Evolutionary conservation across 805 yeast genomes (phyloP), one percentile per base, ranked within the genome.

Genomic region (Wickerhamomyces silvicola): DNA sequence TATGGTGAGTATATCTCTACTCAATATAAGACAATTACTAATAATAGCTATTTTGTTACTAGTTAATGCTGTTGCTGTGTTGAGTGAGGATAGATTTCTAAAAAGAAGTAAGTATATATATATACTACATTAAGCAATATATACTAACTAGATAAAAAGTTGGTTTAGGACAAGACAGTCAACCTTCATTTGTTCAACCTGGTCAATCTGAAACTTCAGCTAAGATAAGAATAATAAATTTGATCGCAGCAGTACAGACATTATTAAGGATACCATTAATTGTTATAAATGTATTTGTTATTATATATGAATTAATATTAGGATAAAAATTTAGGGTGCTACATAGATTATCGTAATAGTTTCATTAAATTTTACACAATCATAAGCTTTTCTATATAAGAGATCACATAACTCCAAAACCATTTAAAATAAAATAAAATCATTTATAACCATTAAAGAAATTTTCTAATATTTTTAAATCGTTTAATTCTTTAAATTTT

Each of bases 71-170:
- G 71, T 83, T 18, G 92, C 92, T 0, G 79, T 83, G 22, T 67
- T 83, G 32, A 81, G 81, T 52, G 94, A 83, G 46, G 92, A 83
- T 48, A 62, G 94, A 37, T 83, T 83, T 48, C 62, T 83, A 37
- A 77, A 78, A 46, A 64, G 94, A 59, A 72, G 70, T 64, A 50
- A 35, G 68, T 55, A 17, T 10, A 5, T 14, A 7, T 8, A 10
- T 17, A 20, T 7, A 17, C n/a, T 21, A 20, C 14, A 4, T 15
- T 20, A 26, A 4, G 7, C 15, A 13, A 14, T 14, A 7, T 59
- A 20, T 23, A 30, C 41, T 22, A 31, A 25, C 37, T 8, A 57
- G 49, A 42, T 38, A 56, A 39, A 7, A 12, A 42, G 73, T 74
- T 26, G 78, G 76, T 12, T 60, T 73, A 45, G 60, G 66, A 4